These are phyloP conservation scores for Cercospora nicotianae DNA, from an alignment of 2,329 filamentous ascomycete genomes.

Conservation along the genomic window DNA sequence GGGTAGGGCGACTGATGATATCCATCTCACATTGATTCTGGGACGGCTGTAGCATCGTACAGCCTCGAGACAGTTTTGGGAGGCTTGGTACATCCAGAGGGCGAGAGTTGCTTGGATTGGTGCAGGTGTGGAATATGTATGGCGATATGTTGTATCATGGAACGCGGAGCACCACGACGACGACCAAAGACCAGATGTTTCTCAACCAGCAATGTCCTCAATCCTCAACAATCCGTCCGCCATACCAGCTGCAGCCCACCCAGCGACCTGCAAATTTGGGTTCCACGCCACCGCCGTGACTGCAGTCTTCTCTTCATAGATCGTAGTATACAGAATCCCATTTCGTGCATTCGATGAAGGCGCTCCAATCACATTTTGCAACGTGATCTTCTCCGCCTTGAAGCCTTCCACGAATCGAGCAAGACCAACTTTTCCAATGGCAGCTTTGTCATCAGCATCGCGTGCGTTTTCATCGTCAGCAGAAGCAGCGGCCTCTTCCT, in stretches of 20 bases:
- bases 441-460: background rate
- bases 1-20: too few relatives aligned
- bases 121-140: too few relatives aligned
- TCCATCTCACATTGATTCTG: too few relatives aligned
- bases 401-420: slow-evolving; percentile 46
- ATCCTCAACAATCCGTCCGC: slow-evolving; percentile 51
- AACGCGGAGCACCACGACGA: background rate
- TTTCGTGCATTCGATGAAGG: slow-evolving; percentile 27
- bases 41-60: too few relatives aligned
- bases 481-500: slow-evolving; percentile 20
- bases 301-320: slow-evolving; percentile 49
- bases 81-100: too few relatives aligned
- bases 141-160: background rate
- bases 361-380: slow-evolving; percentile 19
- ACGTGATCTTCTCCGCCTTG: slow-evolving; percentile 34
- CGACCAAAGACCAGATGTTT: background rate
- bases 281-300: slow-evolving; percentile 53
- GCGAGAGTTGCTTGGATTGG: too few relatives aligned
- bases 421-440: slow-evolving; percentile 26
- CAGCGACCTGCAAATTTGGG: slow-evolving; percentile 50
- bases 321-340: slow-evolving; percentile 38
- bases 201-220: slow-evolving; percentile 45
- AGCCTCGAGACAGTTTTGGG: too few relatives aligned
- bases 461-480: background rate
- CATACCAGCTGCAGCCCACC: slow-evolving; percentile 54